These are phyloP conservation scores for Monosporascus sp. DNA, from an alignment of 2,329 filamentous ascomycete species.

Conservation along the genomic window DNA sequence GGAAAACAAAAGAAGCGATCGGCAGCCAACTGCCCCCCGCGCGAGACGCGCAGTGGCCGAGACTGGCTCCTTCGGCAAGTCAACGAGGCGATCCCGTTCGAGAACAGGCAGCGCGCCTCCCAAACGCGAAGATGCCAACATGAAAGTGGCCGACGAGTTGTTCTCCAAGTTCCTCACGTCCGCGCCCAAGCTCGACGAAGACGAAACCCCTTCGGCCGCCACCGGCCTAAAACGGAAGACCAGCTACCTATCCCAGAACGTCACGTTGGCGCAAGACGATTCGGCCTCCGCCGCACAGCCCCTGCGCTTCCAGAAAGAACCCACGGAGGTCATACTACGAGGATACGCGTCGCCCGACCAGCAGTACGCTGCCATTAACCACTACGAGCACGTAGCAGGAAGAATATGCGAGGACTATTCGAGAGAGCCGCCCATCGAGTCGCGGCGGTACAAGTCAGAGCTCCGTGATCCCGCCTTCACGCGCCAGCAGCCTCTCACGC, in stretches of 20 bases:
- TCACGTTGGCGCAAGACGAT: conserved; percentile 30
- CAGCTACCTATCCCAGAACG: conserved; percentile 30
- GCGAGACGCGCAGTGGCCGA: conserved; percentile 51
- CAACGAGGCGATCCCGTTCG: conserved; percentile 57
- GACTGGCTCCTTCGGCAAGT: conserved; percentile 61
- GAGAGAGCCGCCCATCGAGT: conserved; percentile 69
- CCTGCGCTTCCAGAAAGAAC: conserved; percentile 30
- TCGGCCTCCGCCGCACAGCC: conserved; percentile 18
- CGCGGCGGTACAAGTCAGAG: conserved; percentile 66
- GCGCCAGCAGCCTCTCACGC: conserved; percentile 57
- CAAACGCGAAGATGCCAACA: conserved; percentile 55
- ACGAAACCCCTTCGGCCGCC: conserved; percentile 6
- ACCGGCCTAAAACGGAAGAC: conserved; percentile 28
- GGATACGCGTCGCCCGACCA: conserved; percentile 63
- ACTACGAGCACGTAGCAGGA: conserved; percentile 83
- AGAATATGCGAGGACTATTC: conserved; percentile 91
- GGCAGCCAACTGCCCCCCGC: conserved; percentile 41
- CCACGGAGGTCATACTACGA: conserved; percentile 75
- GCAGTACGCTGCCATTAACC: conserved; percentile 82
- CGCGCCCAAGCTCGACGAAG: conserved; percentile 21
- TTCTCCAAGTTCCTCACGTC: conserved; percentile 54
- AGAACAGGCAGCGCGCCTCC: conserved; percentile 51
- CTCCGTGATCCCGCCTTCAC: conserved; percentile 68
- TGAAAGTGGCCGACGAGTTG: conserved; percentile 55
- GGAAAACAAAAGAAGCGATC: conserved; percentile 42